Percentiles rank a stretch among this genome's conserved stretches.
These are phyloP conservation scores for Sodiomyces alkalinus DNA, from an alignment of 2,329 filamentous ascomycete genomes.

Conservation along the genomic window DNA sequence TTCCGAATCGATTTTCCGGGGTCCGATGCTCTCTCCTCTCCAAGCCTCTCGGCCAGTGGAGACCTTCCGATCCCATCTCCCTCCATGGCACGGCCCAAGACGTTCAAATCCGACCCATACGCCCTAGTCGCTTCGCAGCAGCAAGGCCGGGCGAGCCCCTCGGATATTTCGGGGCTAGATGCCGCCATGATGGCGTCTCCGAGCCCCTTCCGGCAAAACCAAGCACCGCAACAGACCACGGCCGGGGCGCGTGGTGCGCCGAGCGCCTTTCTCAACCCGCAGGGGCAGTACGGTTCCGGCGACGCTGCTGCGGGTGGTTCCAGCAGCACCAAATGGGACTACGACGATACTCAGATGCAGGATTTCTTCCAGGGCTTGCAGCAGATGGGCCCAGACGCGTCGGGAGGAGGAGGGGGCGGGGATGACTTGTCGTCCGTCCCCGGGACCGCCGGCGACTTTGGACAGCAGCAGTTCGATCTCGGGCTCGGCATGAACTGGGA, in stretches of 20 bases:
- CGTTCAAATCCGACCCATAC: conserved; percentile 19
- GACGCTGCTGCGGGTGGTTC: too few relatives aligned
- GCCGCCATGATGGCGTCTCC: conserved; percentile 30
- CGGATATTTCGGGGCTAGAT: conserved; percentile 21
- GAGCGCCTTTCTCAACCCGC: too few relatives aligned
- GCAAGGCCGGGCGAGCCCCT: conserved; percentile 14
- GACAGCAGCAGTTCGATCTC: conserved; percentile 42
- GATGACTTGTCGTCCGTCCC: neutral
- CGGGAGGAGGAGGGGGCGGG: conserved; percentile 1
- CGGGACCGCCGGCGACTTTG: conserved; percentile 16
- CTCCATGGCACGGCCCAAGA: conserved; percentile 20
- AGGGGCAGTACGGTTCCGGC: too few relatives aligned
- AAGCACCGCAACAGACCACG: conserved; percentile 7
- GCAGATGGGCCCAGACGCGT: conserved; percentile 7
- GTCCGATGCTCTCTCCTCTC: conserved; percentile 25
- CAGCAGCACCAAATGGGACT: conserved; percentile 17
- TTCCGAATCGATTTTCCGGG: conserved; percentile 19
- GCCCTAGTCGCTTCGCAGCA: conserved; percentile 7
- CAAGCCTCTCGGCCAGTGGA: conserved; percentile 20
- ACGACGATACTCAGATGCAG: conserved; percentile 35
- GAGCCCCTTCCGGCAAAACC: conserved; percentile 18
- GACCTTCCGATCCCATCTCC: conserved; percentile 25
- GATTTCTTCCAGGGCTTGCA: conserved; percentile 37
- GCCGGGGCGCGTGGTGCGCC: too few relatives aligned
- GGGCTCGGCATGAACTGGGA: conserved; percentile 54